phyloP scores from a whole-genome alignment of 345 rosid species.

The Geranium rotundifolium region DNA sequence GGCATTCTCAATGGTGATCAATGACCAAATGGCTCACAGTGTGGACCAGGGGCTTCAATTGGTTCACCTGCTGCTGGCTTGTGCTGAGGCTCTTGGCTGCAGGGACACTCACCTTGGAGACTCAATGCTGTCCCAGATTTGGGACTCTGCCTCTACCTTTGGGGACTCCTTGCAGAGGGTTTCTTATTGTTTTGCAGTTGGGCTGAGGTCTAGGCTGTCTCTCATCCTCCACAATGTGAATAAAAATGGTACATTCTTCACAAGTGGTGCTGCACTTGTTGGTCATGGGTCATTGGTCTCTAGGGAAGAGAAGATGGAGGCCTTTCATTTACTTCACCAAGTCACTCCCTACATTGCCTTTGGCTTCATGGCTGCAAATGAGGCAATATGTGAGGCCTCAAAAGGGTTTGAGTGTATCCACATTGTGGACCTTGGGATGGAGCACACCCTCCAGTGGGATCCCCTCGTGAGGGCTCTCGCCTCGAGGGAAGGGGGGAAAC shows the following conservation, averaged over 20 bases:
- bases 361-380: constrained; percentile 56
- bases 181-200: constrained; percentile 42
- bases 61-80: constrained; percentile 47
- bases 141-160: constrained; percentile 27
- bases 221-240: constrained; percentile 28
- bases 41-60: constrained; percentile 57
- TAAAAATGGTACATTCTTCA: constrained; percentile 26
- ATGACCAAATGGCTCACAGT: constrained; percentile 15
- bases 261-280: constrained; percentile 13
- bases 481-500: constrained; percentile 42
- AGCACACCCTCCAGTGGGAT: constrained; percentile 48
- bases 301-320: constrained; percentile 41
- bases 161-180: constrained; percentile 57
- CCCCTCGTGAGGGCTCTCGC: constrained; percentile 41
- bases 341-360: constrained; percentile 50
- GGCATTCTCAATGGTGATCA: constrained; percentile 3
- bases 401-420: constrained; percentile 34
- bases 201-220: constrained; percentile 38
- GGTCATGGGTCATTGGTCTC: constrained; percentile 12
- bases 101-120: constrained; percentile 38
- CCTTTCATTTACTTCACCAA: constrained; percentile 46
- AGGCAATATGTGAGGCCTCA: constrained; percentile 45
- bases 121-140: constrained; percentile 35
- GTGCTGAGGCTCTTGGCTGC: constrained; percentile 63
- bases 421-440: constrained; percentile 45